Evolutionary conservation across 2,329 filamentous ascomycete species (phyloP), one percentile per base, ranked within the genome.

Genomic region (Proliferodiscus dingleyae): DNA sequence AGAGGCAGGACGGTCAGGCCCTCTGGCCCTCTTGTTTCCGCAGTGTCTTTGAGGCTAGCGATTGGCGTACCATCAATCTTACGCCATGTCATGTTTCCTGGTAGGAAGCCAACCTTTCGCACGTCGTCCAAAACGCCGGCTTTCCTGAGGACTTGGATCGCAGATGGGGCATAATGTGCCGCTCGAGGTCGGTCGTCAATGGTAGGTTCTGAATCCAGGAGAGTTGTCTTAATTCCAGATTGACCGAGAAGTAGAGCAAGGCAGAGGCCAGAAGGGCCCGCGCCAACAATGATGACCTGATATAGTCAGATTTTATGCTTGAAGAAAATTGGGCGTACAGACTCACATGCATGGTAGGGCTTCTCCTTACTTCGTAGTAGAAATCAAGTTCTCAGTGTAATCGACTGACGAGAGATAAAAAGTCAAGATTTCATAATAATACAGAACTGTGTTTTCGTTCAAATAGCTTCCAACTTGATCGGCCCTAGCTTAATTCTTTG

Each of bases 101-200:
- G 66, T 15, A 65, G 57, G 43, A 74, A 65, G 21, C 72, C 70
- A 15, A 64, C 60, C 7, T 60, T 57, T 18, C 66, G 66, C 11
- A 75, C 64, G 54, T 74, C 69, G n/a, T 73, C 70, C 15, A 83
- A 64, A 9, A 83, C 71, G 1, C 80, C 80, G 0, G 80, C 80
- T n/a, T 75, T 71, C 32, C 67, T 59, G 39, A 85, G 70, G 47
- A 80, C 78, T 30, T 73, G 74, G 34, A 79, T 72, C 1, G 78
- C 78, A 1, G 78, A 71, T 0, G 75, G 69, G 3, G 74, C 77
- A 59, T 82, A 83, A 61, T 82, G 77, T 2, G 79, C 76, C 11
- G 80, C 80, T 22, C 80, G 76, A 0, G 80, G 80, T 46, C 78
- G 77, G 46, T 73, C 68, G 64, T 81, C 77, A 37, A 83, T 68